These are phyloP conservation scores for Phylloporus sp. DNA, from an alignment of 1,284 basidiomycete genomes.

Conservation along the genomic window DNA sequence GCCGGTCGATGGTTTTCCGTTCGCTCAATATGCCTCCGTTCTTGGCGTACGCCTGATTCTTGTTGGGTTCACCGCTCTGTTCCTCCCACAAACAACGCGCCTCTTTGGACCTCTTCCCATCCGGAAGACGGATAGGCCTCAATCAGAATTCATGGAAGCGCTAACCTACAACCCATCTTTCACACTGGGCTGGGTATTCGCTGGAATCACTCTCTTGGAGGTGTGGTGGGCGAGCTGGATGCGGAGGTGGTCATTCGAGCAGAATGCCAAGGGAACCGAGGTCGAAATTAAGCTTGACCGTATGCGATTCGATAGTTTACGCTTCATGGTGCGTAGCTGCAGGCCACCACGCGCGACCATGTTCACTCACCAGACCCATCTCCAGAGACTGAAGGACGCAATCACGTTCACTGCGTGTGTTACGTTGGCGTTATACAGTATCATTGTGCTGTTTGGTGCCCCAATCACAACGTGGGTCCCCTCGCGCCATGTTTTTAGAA, in stretches of 20 bases:
- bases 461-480: constrained; percentile 60
- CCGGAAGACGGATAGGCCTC: constrained; percentile 58
- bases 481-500: constrained; percentile 1
- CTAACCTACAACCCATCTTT: constrained; percentile 65
- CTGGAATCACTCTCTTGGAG: constrained; percentile 62
- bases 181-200: constrained; percentile 65
- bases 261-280: constrained; percentile 29
- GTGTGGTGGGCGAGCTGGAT: constrained; percentile 78
- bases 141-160: constrained; percentile 65
- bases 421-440: constrained; percentile 50
- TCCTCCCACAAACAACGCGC: constrained; percentile 64
- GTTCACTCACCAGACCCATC: constrained; percentile 9
- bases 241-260: constrained; percentile 54
- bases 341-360: constrained; percentile 3
- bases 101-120: constrained; percentile 41
- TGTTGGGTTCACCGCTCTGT: constrained; percentile 66
- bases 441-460: constrained; percentile 77
- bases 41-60: constrained; percentile 75
- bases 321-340: constrained; percentile 40
- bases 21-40: constrained; percentile 66
- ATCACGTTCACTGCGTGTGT: constrained; percentile 54
- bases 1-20: constrained; percentile 39
- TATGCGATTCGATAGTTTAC: constrained; percentile 34
- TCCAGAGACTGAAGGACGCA: constrained; percentile 49
- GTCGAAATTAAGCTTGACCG: constrained; percentile 48